A percentile compares a stretch with the other conserved stretches of the same genome.
These are phyloP conservation scores for Paramecium caudatum DNA, from an alignment of 73 alveolate species.

Conservation along the genomic window DNA sequence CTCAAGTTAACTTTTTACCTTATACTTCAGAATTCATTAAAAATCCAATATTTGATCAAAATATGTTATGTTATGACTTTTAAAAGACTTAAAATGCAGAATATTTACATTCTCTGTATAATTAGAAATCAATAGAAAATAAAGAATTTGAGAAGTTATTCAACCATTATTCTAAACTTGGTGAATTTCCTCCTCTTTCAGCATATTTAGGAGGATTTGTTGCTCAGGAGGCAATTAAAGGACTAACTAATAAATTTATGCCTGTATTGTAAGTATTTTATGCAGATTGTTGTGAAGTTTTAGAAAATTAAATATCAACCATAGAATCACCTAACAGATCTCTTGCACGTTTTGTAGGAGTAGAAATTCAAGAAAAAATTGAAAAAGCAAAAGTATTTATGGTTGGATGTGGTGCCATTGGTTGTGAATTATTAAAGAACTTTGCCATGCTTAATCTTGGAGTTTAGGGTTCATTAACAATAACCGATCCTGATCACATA, in stretches of 20 bases:
- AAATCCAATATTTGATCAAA: slow-evolving; percentile 78
- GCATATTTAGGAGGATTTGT: slow-evolving; percentile 97
- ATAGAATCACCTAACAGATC: slow-evolving; percentile 38
- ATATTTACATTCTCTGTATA: slow-evolving; percentile 77
- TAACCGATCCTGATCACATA: slow-evolving; percentile 98
- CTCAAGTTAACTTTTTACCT: slow-evolving; percentile 80
- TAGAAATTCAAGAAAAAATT: slow-evolving; percentile 39
- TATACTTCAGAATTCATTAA: slow-evolving; percentile 73
- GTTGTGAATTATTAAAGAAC: slow-evolving; percentile 94
- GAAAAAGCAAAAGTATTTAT: slow-evolving; percentile 74
- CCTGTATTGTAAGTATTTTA: slow-evolving; percentile 91
- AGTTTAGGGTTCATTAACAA: slow-evolving; percentile 81
- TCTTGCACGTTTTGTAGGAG: slow-evolving; percentile 60
- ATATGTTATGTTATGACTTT: slow-evolving; percentile 83
- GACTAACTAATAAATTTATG: slow-evolving; percentile 92
- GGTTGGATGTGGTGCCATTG: slow-evolving; percentile 98
- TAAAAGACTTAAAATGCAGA: slow-evolving; percentile 79
- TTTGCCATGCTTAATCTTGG: slow-evolving; percentile 95
- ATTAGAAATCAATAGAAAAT: slow-evolving; percentile 67
- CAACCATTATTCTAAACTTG: slow-evolving; percentile 68
- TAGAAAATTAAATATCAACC: slow-evolving; percentile 73
- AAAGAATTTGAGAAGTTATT: slow-evolving; percentile 70
- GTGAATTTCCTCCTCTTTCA: slow-evolving; percentile 74
- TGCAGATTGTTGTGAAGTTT: slow-evolving; percentile 88
- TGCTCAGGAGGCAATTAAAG: slow-evolving; percentile 94